Conservation (phyloP, 2,329 filamentous ascomycete species). For the Xylaria sp. region DNA sequence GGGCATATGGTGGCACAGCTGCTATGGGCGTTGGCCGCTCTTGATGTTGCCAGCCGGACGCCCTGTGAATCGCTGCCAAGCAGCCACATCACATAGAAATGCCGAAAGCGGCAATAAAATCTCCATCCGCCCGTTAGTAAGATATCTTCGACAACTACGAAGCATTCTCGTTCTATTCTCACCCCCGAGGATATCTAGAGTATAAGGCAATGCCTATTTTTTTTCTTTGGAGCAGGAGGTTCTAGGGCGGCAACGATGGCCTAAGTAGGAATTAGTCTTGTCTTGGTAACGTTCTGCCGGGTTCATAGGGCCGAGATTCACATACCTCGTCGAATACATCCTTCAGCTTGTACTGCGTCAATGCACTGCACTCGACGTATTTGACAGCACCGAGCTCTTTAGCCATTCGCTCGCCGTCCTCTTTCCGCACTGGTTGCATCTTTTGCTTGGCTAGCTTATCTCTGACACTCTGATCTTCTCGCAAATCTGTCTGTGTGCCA, state of each 20-base stretch:
- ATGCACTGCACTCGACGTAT: slow-evolving; percentile 97
- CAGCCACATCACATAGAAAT: slow-evolving; percentile 41
- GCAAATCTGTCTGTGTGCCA: slow-evolving; percentile 95
- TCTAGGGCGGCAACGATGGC: slow-evolving; percentile 96
- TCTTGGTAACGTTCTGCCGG: background rate
- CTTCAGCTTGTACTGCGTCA: slow-evolving; percentile 98
- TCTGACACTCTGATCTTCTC: slow-evolving; percentile 85
- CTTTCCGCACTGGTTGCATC: slow-evolving; percentile 90
- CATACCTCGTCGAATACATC: slow-evolving; percentile 98
- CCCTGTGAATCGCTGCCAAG: slow-evolving; percentile 42
- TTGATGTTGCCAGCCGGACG: slow-evolving; percentile 41
- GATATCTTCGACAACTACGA: slow-evolving; percentile 13
- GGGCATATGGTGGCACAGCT: slow-evolving; percentile 39
- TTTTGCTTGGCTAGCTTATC: slow-evolving; percentile 96
- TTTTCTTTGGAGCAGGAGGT: slow-evolving; percentile 84
- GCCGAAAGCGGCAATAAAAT: slow-evolving; percentile 33
- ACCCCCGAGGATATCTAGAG: slow-evolving; percentile 59
- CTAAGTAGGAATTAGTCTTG: slow-evolving; percentile 57
- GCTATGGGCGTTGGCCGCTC: slow-evolving; percentile 39
- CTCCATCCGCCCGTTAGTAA: slow-evolving; percentile 11
- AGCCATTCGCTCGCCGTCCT: slow-evolving; percentile 95
- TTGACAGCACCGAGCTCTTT: slow-evolving; percentile 98
- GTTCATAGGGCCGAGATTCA: slow-evolving; percentile 19
- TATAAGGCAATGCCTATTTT: slow-evolving; percentile 74
- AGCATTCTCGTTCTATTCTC: slow-evolving; percentile 21